Percentiles rank a stretch among this genome's conserved stretches.
Evolutionary conservation across 139 green algal species (phyloP).

Genomic region (Volvox africanus): DNA sequence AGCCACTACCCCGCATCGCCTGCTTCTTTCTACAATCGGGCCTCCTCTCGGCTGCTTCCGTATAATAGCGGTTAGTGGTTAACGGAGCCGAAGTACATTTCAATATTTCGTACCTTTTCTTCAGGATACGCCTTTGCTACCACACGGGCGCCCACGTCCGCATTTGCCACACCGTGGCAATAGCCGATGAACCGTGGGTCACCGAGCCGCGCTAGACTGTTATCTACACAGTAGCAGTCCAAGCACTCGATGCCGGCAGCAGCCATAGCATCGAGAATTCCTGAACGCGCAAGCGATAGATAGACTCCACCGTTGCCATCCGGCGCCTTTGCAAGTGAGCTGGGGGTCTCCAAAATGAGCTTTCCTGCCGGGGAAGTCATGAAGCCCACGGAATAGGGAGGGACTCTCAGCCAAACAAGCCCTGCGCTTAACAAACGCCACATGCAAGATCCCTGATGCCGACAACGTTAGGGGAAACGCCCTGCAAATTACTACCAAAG

Average conservation of each 20-base stretch:
- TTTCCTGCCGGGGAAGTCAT: slow-evolving; percentile 52
- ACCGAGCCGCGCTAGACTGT: slow-evolving; percentile 82
- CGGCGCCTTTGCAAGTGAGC: slow-evolving; percentile 81
- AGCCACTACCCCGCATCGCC: too few relatives aligned
- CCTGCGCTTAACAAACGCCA: too few relatives aligned
- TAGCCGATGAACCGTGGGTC: slow-evolving; percentile 89
- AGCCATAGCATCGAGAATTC: slow-evolving; percentile 70
- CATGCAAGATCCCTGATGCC: too few relatives aligned
- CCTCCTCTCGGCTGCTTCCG: too few relatives aligned
- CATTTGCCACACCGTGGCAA: not conserved
- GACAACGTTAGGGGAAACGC: too few relatives aligned
- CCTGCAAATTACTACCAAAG: too few relatives aligned
- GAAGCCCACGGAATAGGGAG: not conserved
- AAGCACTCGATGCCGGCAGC: slow-evolving; percentile 82
- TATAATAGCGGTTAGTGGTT: too few relatives aligned
- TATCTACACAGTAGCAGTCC: slow-evolving; percentile 93
- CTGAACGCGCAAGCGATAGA: slow-evolving; percentile 74
- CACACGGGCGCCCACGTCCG: slow-evolving; percentile 72
- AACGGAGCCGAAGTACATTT: too few relatives aligned
- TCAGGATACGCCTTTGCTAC: slow-evolving; percentile 83
- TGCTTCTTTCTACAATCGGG: too few relatives aligned
- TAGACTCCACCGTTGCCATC: slow-evolving; percentile 98
- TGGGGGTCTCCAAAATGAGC: slow-evolving; percentile 82
- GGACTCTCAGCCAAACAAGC: too few relatives aligned
- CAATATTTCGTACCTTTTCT: slow-evolving; percentile 79